Conservation (phyloP, 176 grass and related monocot genomes). For the Dendrocalamus sinicus region DNA sequence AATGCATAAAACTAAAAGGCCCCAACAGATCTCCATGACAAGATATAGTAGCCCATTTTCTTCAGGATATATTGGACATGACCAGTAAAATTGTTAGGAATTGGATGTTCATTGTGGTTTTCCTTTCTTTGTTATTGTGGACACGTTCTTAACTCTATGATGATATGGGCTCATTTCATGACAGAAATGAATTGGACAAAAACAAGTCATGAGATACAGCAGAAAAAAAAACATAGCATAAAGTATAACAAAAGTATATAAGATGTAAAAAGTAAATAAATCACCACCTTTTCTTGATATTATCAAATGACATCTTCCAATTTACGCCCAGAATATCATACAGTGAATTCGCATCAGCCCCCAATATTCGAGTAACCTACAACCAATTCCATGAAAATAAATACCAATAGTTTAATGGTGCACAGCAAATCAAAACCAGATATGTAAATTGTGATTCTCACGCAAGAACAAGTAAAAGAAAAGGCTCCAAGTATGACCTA, state of each 20-base stretch:
- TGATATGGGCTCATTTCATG: conserved; percentile 8
- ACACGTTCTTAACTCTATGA: conserved; percentile 2
- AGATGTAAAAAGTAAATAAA: conserved; percentile 5
- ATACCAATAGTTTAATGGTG: neutral
- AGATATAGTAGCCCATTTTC: neutral
- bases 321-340: conserved; percentile 92
- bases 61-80: neutral
- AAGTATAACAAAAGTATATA: conserved; percentile 1
- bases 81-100: neutral
- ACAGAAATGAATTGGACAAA: neutral
- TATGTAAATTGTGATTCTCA: neutral
- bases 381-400: conserved; percentile 18
- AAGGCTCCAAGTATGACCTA: neutral
- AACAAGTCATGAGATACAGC: neutral
- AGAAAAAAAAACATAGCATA: neutral
- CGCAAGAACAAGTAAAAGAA: neutral
- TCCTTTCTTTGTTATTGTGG: conserved; percentile 3
- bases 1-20: neutral
- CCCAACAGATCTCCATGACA: conserved; percentile 7
- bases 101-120: neutral
- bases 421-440: neutral
- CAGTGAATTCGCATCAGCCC: conserved; percentile 67
- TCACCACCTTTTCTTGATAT: conserved; percentile 91
- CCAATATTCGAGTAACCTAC: conserved; percentile 90
- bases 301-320: conserved; percentile 94